phyloP scores from a whole-genome alignment of 2,329 filamentous ascomycete genomes.

The Helicocarpus griseus region DNA sequence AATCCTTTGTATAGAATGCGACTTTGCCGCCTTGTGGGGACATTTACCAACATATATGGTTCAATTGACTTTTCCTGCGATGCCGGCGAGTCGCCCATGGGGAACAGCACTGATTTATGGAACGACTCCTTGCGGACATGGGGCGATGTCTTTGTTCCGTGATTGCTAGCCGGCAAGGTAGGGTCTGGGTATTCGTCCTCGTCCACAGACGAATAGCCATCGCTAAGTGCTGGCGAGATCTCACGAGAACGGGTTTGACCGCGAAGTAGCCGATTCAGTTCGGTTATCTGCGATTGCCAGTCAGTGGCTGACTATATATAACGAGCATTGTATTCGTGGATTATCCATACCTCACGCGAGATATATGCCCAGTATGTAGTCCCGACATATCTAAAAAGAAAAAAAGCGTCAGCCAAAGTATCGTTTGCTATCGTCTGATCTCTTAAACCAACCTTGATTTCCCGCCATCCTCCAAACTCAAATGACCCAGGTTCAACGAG shows the following conservation, averaged over 20 bases:
- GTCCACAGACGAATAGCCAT: slow-evolving; percentile 9
- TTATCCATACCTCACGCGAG: slow-evolving; percentile 32
- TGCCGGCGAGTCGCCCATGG: slow-evolving; percentile 27
- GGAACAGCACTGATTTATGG: slow-evolving; percentile 29
- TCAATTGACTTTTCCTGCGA: slow-evolving; percentile 25
- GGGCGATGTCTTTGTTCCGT: slow-evolving; percentile 1
- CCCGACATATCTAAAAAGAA: slow-evolving; percentile 32
- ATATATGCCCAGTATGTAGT: slow-evolving; percentile 39
- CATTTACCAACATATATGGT: slow-evolving; percentile 31
- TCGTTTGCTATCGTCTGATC: not conserved
- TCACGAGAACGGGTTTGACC: slow-evolving; percentile 28
- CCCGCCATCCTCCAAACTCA: slow-evolving; percentile 35
- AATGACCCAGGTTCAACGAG: slow-evolving; percentile 31
- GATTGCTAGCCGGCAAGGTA: not conserved
- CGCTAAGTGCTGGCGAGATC: slow-evolving; percentile 10
- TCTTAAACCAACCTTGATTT: slow-evolving; percentile 21
- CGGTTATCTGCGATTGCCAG: slow-evolving; percentile 27
- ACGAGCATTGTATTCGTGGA: not conserved
- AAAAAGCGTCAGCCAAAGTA: slow-evolving; percentile 3
- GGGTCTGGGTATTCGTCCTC: slow-evolving; percentile 18
- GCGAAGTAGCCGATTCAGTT: slow-evolving; percentile 34
- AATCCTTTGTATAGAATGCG: slow-evolving; percentile 39
- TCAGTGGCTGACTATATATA: slow-evolving; percentile 9
- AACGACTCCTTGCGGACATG: slow-evolving; percentile 22
- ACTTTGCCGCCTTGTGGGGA: slow-evolving; percentile 36